These are phyloP conservation scores for Podospora pseudoanserina DNA, from an alignment of 495 filamentous ascomycete species.

Conservation along the genomic window DNA sequence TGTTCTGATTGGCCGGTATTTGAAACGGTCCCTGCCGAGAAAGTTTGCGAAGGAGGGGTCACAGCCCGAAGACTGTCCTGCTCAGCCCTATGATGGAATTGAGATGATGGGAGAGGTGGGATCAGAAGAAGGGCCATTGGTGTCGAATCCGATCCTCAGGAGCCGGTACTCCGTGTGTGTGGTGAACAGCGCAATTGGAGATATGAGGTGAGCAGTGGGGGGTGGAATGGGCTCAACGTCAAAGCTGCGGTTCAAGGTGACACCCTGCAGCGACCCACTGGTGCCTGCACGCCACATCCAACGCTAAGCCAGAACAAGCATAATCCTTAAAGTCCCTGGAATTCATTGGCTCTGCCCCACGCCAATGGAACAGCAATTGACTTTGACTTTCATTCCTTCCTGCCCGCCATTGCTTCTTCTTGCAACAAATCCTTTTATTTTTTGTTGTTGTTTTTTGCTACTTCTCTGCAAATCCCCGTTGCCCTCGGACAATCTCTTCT, in stretches of 20 bases:
- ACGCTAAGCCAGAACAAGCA: background rate
- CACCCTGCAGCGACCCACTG: constrained; percentile 8
- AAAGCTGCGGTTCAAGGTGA: background rate
- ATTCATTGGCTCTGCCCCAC: constrained; percentile 2
- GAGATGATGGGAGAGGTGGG: background rate
- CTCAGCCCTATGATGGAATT: background rate
- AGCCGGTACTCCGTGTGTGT: no score
- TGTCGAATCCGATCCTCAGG: no score
- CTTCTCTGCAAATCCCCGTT: background rate
- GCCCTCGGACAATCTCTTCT: background rate
- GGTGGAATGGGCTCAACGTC: background rate
- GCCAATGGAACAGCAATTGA: background rate
- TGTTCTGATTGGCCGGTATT: constrained; percentile 22
- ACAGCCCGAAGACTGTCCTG: background rate
- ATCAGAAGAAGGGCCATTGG: background rate
- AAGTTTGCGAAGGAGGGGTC: background rate
- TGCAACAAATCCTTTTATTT: background rate
- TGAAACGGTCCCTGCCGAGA: constrained; percentile 4
- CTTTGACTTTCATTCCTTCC: background rate
- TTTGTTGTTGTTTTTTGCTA: no score
- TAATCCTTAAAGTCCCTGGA: background rate
- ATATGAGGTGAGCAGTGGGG: background rate
- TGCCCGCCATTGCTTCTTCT: background rate
- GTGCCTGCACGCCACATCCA: background rate
- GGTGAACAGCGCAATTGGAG: background rate